A percentile compares a stretch with the other conserved stretches of the same genome.
phyloP scores from a whole-genome alignment of 2,329 filamentous ascomycete species.

The Aspergillaceae sp. region DNA sequence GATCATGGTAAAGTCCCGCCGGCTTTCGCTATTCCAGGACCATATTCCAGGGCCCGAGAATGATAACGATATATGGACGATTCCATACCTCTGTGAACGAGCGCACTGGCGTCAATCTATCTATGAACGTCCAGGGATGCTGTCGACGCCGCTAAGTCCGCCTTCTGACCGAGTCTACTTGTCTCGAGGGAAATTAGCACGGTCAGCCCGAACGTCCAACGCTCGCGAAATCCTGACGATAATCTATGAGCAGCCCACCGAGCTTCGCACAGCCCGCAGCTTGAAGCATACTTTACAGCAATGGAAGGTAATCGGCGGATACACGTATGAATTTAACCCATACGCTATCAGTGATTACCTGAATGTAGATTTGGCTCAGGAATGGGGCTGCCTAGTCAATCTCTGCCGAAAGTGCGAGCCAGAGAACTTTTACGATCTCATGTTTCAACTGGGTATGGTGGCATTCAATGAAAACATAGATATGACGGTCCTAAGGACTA shows the following conservation, averaged over 20 bases:
- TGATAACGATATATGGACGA: background rate
- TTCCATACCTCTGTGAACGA: slow-evolving; percentile 6
- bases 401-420: slow-evolving; percentile 21
- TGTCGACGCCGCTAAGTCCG: background rate
- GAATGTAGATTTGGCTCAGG: slow-evolving; percentile 24
- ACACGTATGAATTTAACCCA: slow-evolving; percentile 21
- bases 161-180: slow-evolving; percentile 5
- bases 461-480: slow-evolving; percentile 33
- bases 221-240: slow-evolving; percentile 17
- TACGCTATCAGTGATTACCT: slow-evolving; percentile 35
- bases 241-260: slow-evolving; percentile 15
- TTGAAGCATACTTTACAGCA: slow-evolving; percentile 21
- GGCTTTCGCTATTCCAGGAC: background rate
- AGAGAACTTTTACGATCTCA: slow-evolving; percentile 22
- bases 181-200: slow-evolving; percentile 1
- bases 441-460: slow-evolving; percentile 42
- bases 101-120: slow-evolving; percentile 35
- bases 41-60: background rate
- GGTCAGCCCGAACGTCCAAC: slow-evolving; percentile 5
- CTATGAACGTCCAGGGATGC: slow-evolving; percentile 9
- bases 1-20: background rate
- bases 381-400: slow-evolving; percentile 40
- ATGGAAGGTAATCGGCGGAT: slow-evolving; percentile 34
- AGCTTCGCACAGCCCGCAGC: slow-evolving; percentile 14
- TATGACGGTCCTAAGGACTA: slow-evolving; percentile 34